Conservation (phyloP, 495 filamentous ascomycete species). For the Pyronema omphalodes region DNA sequence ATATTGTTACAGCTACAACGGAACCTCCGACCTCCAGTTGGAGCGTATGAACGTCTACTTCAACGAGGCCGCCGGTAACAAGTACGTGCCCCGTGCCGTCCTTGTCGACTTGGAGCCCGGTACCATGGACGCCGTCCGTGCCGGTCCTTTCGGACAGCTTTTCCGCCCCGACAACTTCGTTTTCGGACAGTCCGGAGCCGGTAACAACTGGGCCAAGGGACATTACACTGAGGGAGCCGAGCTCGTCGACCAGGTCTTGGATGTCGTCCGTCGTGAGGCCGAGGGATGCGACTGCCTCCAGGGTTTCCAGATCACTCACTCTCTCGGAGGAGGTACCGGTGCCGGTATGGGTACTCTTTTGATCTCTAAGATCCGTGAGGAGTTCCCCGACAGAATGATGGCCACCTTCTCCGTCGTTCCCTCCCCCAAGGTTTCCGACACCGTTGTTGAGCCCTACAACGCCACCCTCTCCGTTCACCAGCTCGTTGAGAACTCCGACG, state of each 20-base stretch:
- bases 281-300: conserved; percentile 99
- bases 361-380: conserved; percentile 99
- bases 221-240: conserved; percentile 99
- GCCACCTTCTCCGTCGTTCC: conserved; percentile 98
- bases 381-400: conserved; percentile 99
- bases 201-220: conserved; percentile 99
- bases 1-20: conserved; percentile 59
- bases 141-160: conserved; percentile 95
- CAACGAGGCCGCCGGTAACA: conserved; percentile 96
- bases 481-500: conserved; percentile 97
- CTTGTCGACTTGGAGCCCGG: conserved; percentile 97
- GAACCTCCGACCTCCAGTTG: conserved; percentile 92
- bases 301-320: conserved; percentile 99
- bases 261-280: conserved; percentile 97
- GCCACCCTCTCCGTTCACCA: conserved; percentile 98
- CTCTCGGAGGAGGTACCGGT: conserved; percentile 98
- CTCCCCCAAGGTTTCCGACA: conserved; percentile 99
- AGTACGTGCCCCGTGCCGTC: conserved; percentile 98
- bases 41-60: conserved; percentile 99
- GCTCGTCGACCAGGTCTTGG: conserved; percentile 92
- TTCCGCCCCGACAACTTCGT: conserved; percentile 99
- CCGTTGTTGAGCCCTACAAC: conserved; percentile 99
- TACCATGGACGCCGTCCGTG: conserved; percentile 98
- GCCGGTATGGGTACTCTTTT: conserved; percentile 99
- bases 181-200: conserved; percentile 97